Base-by-base conservation (phyloP, 2,329 filamentous ascomycete species). In the Fusarium xyrophilum region DNA sequence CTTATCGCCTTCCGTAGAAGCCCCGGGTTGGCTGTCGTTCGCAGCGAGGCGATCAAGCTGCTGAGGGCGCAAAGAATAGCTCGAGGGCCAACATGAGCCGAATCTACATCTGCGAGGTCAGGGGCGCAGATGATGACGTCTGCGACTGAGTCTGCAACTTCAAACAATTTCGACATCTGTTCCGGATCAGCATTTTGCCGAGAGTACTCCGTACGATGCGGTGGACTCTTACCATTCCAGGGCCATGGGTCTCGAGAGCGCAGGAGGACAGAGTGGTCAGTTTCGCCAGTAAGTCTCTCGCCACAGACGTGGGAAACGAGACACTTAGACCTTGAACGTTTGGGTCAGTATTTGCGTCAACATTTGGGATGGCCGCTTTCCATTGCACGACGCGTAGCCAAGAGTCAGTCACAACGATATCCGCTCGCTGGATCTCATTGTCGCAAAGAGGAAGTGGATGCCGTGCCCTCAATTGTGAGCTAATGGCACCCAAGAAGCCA, bases 51-150 rank as follows among this genome's bases (percentile, higher is more conserved):
- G 3, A 65, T 65, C 43, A 65, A 33, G 40, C 63, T 65, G 2
- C 63, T 46, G 23, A 65, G 17, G 14, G 61, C 63, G 23, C 50
- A 54, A 12, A 65, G 10, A 7, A 65, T 30, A 33, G 66, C 63
- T 9, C 63, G 40, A 1, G 63, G 63, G 3, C 63, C 63, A 27
- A 66, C 44, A 14, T 53, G 39, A 17, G 55, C 51, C 4, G 50
- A 53, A 6, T 39, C 63, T 5, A 44, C 50, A 13, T 66, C 36
- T 12, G 63, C 63, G 5, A 66, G 63, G 7, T 66, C 63, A 5
- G 63, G 63, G 2, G 63, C 63, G 10, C 63, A 66, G 46, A 66
- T 65, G 17, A 66, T 55, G 7, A 66, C 56, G 14, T 66, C 63
- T 7, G 63, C 63, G 7, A 66, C 56, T 0, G 63, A 66, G 50